Conservation (phyloP, 1,139 yeast species). For the Nadsonia commutata region DNA sequence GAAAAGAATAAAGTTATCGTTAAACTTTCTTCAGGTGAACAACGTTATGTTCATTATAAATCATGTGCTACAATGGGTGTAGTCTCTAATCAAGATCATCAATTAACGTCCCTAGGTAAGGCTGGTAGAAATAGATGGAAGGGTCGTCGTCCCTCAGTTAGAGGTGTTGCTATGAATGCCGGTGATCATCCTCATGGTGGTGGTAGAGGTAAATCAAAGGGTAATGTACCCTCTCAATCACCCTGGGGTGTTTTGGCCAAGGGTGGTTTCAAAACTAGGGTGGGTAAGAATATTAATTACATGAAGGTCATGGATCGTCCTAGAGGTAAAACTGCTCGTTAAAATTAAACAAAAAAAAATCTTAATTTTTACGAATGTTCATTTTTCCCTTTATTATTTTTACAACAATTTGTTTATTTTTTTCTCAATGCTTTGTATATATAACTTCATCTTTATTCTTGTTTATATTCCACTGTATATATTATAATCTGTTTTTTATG, state of each 20-base stretch:
- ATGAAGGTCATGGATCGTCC: slow-evolving; percentile 63
- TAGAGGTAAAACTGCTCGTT: slow-evolving; percentile 16
- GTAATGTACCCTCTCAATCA: slow-evolving; percentile 83
- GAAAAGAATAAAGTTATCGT: slow-evolving; percentile 61
- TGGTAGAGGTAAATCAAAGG: slow-evolving; percentile 99
- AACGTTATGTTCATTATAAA: slow-evolving; percentile 70
- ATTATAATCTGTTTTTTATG: too few species aligned
- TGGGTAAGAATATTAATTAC: slow-evolving; percentile 71
- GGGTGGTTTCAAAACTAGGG: slow-evolving; percentile 89
- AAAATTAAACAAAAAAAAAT: slow-evolving; percentile 9
- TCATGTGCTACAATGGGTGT: slow-evolving; percentile 93
- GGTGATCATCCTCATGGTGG: slow-evolving; percentile 99
- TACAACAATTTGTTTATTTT: too few species aligned
- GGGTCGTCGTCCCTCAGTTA: slow-evolving; percentile 87
- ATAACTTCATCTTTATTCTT: neutral
- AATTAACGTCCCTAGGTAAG: slow-evolving; percentile 80
- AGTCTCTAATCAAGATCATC: slow-evolving; percentile 91
- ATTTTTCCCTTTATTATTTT: too few species aligned
- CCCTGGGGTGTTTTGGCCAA: slow-evolving; percentile 93
- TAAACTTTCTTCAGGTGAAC: slow-evolving; percentile 82
- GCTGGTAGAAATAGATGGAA: slow-evolving; percentile 92
- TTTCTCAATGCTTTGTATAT: too few species aligned
- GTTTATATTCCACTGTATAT: neutral
- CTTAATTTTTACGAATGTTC: slow-evolving; percentile 3
- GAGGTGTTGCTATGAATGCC: slow-evolving; percentile 98